Base-by-base conservation (phyloP, 176 grass and related monocot genomes). In the Neostapfia colusana region DNA sequence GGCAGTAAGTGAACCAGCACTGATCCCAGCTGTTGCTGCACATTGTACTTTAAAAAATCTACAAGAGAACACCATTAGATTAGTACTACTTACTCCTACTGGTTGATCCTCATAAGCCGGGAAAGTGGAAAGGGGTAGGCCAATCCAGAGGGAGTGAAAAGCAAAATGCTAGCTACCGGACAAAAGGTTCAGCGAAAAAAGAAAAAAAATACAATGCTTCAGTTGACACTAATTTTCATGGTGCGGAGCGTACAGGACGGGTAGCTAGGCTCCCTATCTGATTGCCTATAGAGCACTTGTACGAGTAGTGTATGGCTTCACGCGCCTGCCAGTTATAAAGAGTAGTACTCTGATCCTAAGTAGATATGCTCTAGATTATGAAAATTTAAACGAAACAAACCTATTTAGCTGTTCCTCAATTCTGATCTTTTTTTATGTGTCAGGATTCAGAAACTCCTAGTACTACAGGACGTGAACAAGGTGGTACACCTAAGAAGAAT, bases 201-300 rank as follows among this genome's bases (percentile, higher is more conserved):
- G 35, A 67, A 82, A 35, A 46, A 44, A 82, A 35, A 46, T 36
- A 28, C 64, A 73, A 82, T 42, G 31, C 60, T 38, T 60, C 60
- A 35, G 40, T 21, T 67, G 40, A 59, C 60, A 78, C 60, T 65
- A 51, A 65, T 72, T 60, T 78, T 34, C 51, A 54, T 54, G 57
- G 67, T 57, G 80, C 16, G 44, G 20, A 4, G 23, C 6, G 31
- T 58, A 76, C 58, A 39, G 6, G 4, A 23, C 3, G 23, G 43
- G 9, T 61, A 69, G 44, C 45, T 86, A 79, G 62, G 36, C 14
- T 69, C 50, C 53, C 43, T 79, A 55, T 51, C 26, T 83, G 37
- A 83, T 88, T 83, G 69, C 37, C 86, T 79, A 88, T 79, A 88
- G 53, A 63, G 44, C 80, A 79, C 79, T 78, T 41, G 11, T 13